Evolutionary conservation across 2,329 filamentous ascomycete genomes (phyloP).

Genomic region (Celoporthe dispersa): DNA sequence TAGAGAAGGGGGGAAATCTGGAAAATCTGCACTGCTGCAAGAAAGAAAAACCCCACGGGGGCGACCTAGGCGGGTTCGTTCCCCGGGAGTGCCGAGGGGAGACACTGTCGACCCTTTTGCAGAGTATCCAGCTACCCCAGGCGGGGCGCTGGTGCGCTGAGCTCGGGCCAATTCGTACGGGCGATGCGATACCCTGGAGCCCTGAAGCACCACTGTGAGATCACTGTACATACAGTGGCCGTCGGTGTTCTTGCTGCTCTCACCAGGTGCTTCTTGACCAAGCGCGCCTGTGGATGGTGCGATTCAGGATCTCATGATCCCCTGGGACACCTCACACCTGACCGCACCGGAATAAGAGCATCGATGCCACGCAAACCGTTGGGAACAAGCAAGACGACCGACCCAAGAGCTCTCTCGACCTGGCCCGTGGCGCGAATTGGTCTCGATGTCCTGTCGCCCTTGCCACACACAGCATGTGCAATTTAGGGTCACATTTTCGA

Average conservation of each 20-base stretch:
- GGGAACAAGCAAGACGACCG: neutral
- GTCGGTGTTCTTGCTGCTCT: neutral
- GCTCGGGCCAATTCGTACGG: neutral
- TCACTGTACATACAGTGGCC: neutral
- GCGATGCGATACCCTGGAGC: neutral
- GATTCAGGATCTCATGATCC: neutral
- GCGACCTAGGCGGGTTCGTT: neutral
- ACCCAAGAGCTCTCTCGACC: neutral
- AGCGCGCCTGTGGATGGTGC: neutral
- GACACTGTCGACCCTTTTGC: neutral
- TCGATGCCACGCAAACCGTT: neutral
- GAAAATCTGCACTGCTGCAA: neutral
- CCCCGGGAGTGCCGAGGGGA: neutral
- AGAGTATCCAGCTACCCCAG: conserved; percentile 2
- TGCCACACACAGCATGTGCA: neutral
- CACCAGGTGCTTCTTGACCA: neutral
- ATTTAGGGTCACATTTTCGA: neutral
- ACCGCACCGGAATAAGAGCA: neutral
- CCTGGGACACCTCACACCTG: neutral
- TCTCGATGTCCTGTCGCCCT: conserved; percentile 13
- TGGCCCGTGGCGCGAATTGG: neutral
- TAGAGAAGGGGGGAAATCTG: neutral
- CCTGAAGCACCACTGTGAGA: neutral
- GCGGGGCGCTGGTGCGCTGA: neutral
- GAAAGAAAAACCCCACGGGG: neutral